Evolutionary conservation across 148 eudicot species (phyloP).

Genomic region (Suaeda aralocaspica): DNA sequence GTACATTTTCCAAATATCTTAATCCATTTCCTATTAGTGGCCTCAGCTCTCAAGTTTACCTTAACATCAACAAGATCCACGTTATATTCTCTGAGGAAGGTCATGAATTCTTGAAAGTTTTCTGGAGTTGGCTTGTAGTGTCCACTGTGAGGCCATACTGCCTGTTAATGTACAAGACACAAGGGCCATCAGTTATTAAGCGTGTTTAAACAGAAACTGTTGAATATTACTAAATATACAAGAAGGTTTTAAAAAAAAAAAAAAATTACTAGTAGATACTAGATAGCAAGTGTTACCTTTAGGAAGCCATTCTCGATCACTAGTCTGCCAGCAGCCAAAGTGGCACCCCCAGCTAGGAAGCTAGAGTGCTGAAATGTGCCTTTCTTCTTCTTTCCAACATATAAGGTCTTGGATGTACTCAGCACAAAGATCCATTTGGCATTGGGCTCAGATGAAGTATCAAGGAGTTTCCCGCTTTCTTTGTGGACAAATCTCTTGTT

Average conservation of each 20-base stretch:
- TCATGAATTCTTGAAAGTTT: slow-evolving; percentile 76
- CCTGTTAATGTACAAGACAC: slow-evolving; percentile 33
- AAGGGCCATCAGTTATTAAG: background rate
- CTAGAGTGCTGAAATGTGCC: slow-evolving; percentile 97
- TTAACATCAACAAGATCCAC: slow-evolving; percentile 79
- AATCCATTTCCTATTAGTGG: no score
- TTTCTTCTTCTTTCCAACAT: slow-evolving; percentile 84
- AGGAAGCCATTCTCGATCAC: slow-evolving; percentile 69
- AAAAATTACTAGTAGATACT: no score
- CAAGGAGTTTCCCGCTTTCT: slow-evolving; percentile 55
- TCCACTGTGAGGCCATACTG: slow-evolving; percentile 99
- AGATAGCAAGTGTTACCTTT: slow-evolving; percentile 53
- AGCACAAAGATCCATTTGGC: slow-evolving; percentile 95
- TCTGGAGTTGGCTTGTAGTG: slow-evolving; percentile 90
- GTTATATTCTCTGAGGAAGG: slow-evolving; percentile 62
- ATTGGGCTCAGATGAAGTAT: slow-evolving; percentile 58
- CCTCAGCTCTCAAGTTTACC: slow-evolving; percentile 35
- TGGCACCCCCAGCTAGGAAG: slow-evolving; percentile 98
- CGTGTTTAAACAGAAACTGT: background rate
- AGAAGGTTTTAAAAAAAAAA: no score
- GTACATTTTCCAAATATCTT: no score
- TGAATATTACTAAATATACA: no score
- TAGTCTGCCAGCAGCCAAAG: slow-evolving; percentile 90
- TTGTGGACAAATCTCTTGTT: slow-evolving; percentile 58
- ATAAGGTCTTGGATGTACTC: slow-evolving; percentile 76